Evolutionary conservation across 129 eudicot genomes (phyloP), one percentile per base, ranked within the genome.

Genomic region (Daucus carota): DNA sequence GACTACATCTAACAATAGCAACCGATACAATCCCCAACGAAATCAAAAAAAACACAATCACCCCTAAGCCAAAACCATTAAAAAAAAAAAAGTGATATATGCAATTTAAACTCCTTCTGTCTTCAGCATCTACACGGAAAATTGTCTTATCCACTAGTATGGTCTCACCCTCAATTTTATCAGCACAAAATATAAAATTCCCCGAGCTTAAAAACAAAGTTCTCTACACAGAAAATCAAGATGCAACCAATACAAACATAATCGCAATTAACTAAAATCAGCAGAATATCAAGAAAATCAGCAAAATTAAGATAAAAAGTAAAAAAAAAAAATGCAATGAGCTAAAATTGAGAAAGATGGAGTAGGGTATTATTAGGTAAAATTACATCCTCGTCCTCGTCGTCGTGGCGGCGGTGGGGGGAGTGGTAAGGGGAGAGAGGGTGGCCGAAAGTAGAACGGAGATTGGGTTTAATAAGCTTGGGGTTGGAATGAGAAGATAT

Each of bases 401-500:
- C 86, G 0, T 75, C 85, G 2, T 84, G 84, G 3, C 81, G 82
- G 40, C 86, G 94, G 3, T 83, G 82, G 40, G 88, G 94, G 70
- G 83, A 52, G 12, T 90, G 88, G 78, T 88, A 92, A 26, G 87
- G 87, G 12, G 96, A 90, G 40, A 88, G 81, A 1, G 80, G 75
- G 14, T 83, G 87, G 22, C 94, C 94, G 68, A 79, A 82, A 81
- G 87, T 76, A 36, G 96, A 79, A 67, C 86, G 79, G 66, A 87
- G 90, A 63, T 92, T 92, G 71, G 96, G 71, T 84, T 90, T 92
- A 54, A 92, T 83, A 74, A 92, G 77, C 70, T 77, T 90, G 12
- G 96, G 88, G 66, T 90, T 93, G 15, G 96, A 93, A 78, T 90
- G 96, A 8, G 96, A 88, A 14, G 98, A 90, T 0, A 82, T 43